These are phyloP conservation scores for Lachancea fermentati DNA, from an alignment of 805 yeast species.

Conservation along the genomic window DNA sequence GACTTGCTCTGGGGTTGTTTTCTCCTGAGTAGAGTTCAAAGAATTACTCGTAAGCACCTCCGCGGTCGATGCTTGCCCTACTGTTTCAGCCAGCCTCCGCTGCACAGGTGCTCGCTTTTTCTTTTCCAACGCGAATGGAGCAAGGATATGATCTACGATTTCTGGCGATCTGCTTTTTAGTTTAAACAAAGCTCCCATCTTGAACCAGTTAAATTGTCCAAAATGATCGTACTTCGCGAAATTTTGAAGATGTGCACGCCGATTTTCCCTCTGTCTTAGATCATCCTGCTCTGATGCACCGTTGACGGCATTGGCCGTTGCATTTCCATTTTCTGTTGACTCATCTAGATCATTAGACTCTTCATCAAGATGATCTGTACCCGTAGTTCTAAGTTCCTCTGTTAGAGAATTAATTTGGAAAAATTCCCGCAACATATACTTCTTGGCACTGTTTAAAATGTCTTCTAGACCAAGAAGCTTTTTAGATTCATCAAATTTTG, in stretches of 20 bases:
- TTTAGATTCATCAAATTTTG: constrained; percentile 53
- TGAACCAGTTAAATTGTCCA: constrained; percentile 51
- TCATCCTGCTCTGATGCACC: constrained; percentile 22
- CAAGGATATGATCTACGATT: constrained; percentile 57
- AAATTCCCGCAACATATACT: constrained; percentile 35
- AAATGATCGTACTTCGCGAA: constrained; percentile 33
- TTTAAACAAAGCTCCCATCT: constrained; percentile 48
- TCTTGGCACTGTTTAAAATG: constrained; percentile 37
- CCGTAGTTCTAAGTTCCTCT: constrained; percentile 12
- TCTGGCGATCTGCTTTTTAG: constrained; percentile 42
- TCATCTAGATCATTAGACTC: constrained; percentile 4
- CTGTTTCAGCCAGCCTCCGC: constrained; percentile 38
- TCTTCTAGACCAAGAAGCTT: constrained; percentile 45
- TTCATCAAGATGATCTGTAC: background rate
- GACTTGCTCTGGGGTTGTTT: constrained; percentile 63
- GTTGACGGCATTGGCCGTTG: constrained; percentile 20
- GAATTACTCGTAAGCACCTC: constrained; percentile 48
- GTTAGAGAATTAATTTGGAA: constrained; percentile 18
- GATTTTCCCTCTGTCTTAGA: constrained; percentile 11
- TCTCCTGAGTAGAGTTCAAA: constrained; percentile 43
- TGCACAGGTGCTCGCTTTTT: constrained; percentile 33
- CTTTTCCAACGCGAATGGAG: constrained; percentile 62
- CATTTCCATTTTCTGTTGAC: constrained; percentile 22
- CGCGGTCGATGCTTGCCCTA: constrained; percentile 45
- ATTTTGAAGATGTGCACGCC: constrained; percentile 20